Evolutionary conservation across 495 filamentous ascomycete species (phyloP).

Genomic region (Penicillium salamii): DNA sequence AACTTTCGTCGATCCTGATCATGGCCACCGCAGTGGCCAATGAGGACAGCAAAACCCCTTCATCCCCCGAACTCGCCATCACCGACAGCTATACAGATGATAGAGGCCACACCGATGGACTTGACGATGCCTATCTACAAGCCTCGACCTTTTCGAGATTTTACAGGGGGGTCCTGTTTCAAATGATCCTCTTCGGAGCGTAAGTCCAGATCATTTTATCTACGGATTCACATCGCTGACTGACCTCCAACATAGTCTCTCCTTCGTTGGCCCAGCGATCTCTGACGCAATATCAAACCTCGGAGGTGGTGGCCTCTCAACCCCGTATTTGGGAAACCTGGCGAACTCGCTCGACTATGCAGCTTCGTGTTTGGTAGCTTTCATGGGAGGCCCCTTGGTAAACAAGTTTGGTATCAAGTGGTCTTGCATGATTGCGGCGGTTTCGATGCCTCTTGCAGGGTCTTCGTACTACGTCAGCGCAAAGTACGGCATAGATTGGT

Average conservation of each 20-base stretch:
- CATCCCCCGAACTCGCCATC: neutral
- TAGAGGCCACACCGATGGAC: neutral
- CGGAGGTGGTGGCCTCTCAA: neutral
- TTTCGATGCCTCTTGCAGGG: neutral
- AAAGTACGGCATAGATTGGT: constrained; percentile 1
- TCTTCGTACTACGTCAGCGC: constrained; percentile 1
- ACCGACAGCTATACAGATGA: neutral
- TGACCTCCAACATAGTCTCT: neutral
- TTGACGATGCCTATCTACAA: neutral
- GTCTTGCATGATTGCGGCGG: neutral
- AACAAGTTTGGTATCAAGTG: constrained; percentile 1
- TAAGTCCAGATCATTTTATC: neutral
- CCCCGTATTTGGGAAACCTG: neutral
- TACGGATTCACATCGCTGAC: neutral
- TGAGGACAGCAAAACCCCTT: neutral
- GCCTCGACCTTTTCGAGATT: neutral
- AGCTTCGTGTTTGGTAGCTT: neutral
- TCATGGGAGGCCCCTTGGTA: neutral
- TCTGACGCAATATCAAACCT: constrained; percentile 1
- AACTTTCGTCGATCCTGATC: neutral
- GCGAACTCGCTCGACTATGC: neutral
- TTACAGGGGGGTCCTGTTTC: neutral
- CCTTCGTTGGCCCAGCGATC: neutral
- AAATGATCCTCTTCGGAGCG: neutral
- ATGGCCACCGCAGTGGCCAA: neutral